phyloP scores from a whole-genome alignment of 2,329 filamentous ascomycete genomes.

The Chrysosporium queenslandicum region DNA sequence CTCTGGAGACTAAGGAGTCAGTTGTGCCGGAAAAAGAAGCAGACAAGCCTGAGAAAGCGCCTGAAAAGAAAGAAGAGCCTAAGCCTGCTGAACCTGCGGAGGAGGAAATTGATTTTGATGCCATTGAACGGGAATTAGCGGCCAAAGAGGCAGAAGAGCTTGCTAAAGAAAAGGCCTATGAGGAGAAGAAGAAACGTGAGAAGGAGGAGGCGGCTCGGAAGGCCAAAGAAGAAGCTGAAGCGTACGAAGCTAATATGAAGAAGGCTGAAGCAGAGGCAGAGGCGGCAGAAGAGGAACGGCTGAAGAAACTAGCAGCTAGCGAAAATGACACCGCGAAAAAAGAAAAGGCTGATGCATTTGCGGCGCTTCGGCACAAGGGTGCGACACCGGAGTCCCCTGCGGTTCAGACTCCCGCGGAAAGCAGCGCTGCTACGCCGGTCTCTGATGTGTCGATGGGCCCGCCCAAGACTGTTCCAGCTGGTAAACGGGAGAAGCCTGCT shows the following conservation, averaged over 20 bases:
- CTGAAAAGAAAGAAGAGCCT: slow-evolving; percentile 20
- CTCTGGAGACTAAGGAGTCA: slow-evolving; percentile 12
- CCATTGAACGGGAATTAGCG: slow-evolving; percentile 39
- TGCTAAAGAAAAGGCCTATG: slow-evolving; percentile 38
- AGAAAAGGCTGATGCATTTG: slow-evolving; percentile 31
- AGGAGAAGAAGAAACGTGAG: slow-evolving; percentile 71
- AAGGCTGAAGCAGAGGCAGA: slow-evolving; percentile 41
- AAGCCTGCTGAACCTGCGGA: slow-evolving; percentile 33
- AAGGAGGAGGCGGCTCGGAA: slow-evolving; percentile 45
- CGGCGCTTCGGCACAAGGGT: slow-evolving; percentile 37
- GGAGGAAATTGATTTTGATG: slow-evolving; percentile 35
- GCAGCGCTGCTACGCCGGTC: slow-evolving; percentile 38
- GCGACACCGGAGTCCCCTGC: slow-evolving; percentile 27
- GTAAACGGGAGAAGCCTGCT: slow-evolving; percentile 66
- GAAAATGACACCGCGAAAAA: slow-evolving; percentile 30
- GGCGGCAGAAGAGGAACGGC: slow-evolving; percentile 36
- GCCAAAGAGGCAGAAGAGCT: slow-evolving; percentile 40
- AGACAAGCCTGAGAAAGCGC: slow-evolving; percentile 18
- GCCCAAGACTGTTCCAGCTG: slow-evolving; percentile 45
- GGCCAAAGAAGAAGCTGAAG: slow-evolving; percentile 37
- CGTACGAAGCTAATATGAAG: slow-evolving; percentile 41
- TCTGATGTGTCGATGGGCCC: slow-evolving; percentile 39
- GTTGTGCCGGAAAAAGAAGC: slow-evolving; percentile 24
- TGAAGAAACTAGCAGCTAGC: slow-evolving; percentile 33
- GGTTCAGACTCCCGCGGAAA: slow-evolving; percentile 33